These are phyloP conservation scores for Albatrellus sp. DNA, from an alignment of 1,284 basidiomycete genomes.

Conservation along the genomic window DNA sequence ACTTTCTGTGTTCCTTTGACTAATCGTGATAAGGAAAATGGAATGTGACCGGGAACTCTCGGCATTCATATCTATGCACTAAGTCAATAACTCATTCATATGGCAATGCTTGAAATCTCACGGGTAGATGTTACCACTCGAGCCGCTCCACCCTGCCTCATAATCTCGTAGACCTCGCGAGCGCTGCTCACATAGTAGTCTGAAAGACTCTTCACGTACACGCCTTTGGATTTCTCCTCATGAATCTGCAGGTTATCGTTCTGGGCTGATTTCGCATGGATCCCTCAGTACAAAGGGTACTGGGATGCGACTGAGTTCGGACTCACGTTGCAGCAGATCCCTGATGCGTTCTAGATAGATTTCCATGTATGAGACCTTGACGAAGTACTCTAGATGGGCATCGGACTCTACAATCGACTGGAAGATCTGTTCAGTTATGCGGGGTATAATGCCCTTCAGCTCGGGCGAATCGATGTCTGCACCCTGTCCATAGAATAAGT, in stretches of 20 bases:
- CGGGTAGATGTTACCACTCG: slow-evolving; percentile 93
- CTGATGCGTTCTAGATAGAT: slow-evolving; percentile 97
- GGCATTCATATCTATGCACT: slow-evolving; percentile 90
- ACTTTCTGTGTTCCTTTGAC: slow-evolving; percentile 92
- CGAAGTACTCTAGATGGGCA: slow-evolving; percentile 91
- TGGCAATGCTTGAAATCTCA: slow-evolving; percentile 27
- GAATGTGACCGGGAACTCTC: slow-evolving; percentile 99
- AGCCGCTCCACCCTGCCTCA: slow-evolving; percentile 89
- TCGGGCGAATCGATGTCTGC: slow-evolving; percentile 91
- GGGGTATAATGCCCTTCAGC: slow-evolving; percentile 92
- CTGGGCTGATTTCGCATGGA: slow-evolving; percentile 49
- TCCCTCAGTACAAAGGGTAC: background rate
- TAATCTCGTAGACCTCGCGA: slow-evolving; percentile 97
- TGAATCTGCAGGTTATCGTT: slow-evolving; percentile 99
- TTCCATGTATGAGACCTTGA: slow-evolving; percentile 99
- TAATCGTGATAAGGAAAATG: slow-evolving; percentile 96
- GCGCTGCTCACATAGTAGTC: slow-evolving; percentile 98
- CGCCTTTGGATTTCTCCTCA: slow-evolving; percentile 95
- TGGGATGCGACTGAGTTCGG: background rate
- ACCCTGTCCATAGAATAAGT: slow-evolving; percentile 41
- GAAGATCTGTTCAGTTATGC: slow-evolving; percentile 99
- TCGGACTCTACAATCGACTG: slow-evolving; percentile 95
- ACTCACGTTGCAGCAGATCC: slow-evolving; percentile 90
- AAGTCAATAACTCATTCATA: background rate
- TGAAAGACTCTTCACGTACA: slow-evolving; percentile 96